Conservation (phyloP, 441 rosid genomes). For the Gossypium aridum region DNA sequence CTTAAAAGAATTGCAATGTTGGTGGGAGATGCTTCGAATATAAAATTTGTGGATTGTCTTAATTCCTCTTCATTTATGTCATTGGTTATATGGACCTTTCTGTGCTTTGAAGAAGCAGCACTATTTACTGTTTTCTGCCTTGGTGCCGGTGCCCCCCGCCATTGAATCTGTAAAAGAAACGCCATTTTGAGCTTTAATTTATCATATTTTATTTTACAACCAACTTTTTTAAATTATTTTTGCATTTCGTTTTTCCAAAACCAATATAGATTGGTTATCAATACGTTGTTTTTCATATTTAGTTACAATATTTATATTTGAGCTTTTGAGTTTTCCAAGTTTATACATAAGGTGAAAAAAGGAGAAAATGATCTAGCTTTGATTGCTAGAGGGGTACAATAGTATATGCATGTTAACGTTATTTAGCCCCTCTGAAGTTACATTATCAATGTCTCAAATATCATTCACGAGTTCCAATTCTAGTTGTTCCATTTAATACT, state of each 20-base stretch:
- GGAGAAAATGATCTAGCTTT: not conserved
- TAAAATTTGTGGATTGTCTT: constrained; percentile 28
- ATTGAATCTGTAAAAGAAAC: not conserved
- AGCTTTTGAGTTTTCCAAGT: not conserved
- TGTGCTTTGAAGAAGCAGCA: not conserved
- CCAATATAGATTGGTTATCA: not conserved
- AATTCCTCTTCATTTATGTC: not conserved
- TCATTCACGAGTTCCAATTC: not conserved
- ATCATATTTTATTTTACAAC: not conserved
- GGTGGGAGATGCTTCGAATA: constrained; percentile 18
- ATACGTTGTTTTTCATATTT: not conserved
- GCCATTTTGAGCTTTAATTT: not conserved
- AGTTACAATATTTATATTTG: not conserved
- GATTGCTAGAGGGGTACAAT: not conserved
- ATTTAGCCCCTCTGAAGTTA: not conserved
- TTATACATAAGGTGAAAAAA: not conserved
- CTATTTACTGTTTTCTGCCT: not conserved
- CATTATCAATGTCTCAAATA: not conserved
- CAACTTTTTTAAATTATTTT: not conserved
- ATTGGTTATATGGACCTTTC: not conserved
- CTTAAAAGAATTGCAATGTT: constrained; percentile 16
- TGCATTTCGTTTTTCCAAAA: too few species aligned
- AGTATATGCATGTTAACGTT: not conserved
- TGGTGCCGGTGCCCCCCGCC: not conserved
- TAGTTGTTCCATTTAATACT: not conserved